Evolutionary conservation across 768 basidiomycete species (phyloP), one percentile per base, ranked within the genome.

Genomic region (Dioszegia crocea): DNA sequence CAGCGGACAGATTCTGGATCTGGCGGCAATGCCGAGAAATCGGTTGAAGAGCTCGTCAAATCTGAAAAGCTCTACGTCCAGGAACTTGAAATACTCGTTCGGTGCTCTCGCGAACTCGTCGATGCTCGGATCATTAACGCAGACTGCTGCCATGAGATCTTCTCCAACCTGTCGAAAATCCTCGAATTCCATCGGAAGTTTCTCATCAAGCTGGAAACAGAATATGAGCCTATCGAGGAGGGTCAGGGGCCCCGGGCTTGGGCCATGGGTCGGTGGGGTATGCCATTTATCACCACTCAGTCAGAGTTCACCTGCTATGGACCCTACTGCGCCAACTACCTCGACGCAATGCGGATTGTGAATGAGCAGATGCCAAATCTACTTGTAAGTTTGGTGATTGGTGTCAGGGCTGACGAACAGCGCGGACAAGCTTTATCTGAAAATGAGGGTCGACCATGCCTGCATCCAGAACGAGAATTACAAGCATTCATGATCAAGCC

Each of bases 401-500:
- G 26, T 14, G 17, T 14, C 33, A 17, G 17, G 21, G 61, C 57
- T 64, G 57, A 63, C 36, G 31, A 6, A 16, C 47, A 69, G 67
- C 66, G 72, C 2, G 72, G 72, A 1, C 58, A 74, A 61, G 67
- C 68, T 1, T 36, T 74, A 16, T 19, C 23, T 0, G n/a, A n/a
- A n/a, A n/a, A n/a, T n/a, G 36, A 24, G 5, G 61, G 68, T 24
- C 47, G 64, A 38, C 72, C 72, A 21, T 74, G 72, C 53, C 57
- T 74, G 10, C 64, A 74, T 44, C 72, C 72, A 21, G 67, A 71
- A 49, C 52, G 67, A 73, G 96, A 99, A 72, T 82, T 99, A 30
- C 89, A 90, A 59, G 91, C 91, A 9, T 94, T 98, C 79, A 84
- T 98, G 60, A 98, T 98, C 82, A 97, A 97, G 80, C 96, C 96